Evolutionary conservation across 257 asterid species (phyloP).

Genomic region (Solanum pinnatisectum): DNA sequence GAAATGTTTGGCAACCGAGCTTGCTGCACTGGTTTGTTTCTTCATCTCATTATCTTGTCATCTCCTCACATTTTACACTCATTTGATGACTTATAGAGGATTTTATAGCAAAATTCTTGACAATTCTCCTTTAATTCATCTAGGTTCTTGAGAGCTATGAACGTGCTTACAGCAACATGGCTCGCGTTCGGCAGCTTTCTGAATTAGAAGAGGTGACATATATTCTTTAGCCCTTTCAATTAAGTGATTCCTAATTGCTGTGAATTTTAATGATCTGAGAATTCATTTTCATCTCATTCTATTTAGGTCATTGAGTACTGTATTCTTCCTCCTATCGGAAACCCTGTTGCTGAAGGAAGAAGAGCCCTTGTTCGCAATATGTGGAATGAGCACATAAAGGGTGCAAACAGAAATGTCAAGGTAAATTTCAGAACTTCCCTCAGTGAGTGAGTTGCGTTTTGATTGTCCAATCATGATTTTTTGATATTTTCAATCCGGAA

Average conservation of each 20-base stretch:
- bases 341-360: slow-evolving; percentile 82
- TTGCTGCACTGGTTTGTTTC: slow-evolving; percentile 91
- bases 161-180: slow-evolving; percentile 96
- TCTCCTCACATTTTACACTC: background rate
- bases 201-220: slow-evolving; percentile 80
- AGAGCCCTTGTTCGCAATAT: slow-evolving; percentile 77
- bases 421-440: slow-evolving; percentile 23
- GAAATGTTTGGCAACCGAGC: slow-evolving; percentile 93
- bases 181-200: slow-evolving; percentile 88
- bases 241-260: background rate
- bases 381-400: slow-evolving; percentile 98
- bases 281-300: slow-evolving; percentile 12
- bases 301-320: slow-evolving; percentile 89
- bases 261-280: background rate
- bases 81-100: background rate
- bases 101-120: background rate
- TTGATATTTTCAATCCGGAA: background rate
- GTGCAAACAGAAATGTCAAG: slow-evolving; percentile 92
- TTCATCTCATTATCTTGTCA: slow-evolving; percentile 8
- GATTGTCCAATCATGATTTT: background rate
- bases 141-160: slow-evolving; percentile 98
- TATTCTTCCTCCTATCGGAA: slow-evolving; percentile 86
- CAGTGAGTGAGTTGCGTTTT: background rate
- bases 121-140: background rate
- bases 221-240: background rate